These are phyloP conservation scores for Zasmidium angulare DNA, from an alignment of 2,329 filamentous ascomycete species.

Conservation along the genomic window DNA sequence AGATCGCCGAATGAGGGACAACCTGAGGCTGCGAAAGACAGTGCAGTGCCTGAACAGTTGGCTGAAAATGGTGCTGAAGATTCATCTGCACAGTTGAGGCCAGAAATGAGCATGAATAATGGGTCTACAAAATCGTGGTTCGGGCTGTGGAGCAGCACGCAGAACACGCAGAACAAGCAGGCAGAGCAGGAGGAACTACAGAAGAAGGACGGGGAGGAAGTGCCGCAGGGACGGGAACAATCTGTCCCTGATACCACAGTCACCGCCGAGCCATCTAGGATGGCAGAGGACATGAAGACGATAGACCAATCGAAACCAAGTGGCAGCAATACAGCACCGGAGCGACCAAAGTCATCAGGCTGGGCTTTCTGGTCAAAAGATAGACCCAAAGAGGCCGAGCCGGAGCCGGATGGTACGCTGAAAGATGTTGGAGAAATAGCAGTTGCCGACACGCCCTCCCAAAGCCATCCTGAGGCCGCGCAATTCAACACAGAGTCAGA, in stretches of 20 bases:
- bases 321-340: constrained; percentile 6
- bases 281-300: constrained; percentile 5
- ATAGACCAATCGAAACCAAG: constrained; percentile 4
- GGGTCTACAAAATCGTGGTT: constrained; percentile 46
- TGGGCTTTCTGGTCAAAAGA: constrained; percentile 82
- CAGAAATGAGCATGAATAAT: constrained; percentile 25
- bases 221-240: constrained; percentile 12
- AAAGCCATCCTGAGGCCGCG: constrained; percentile 51
- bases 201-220: constrained; percentile 18
- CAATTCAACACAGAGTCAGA: constrained; percentile 49
- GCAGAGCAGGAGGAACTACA: constrained; percentile 26
- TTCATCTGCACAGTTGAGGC: constrained; percentile 13
- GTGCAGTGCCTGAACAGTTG: not conserved
- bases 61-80: constrained; percentile 7
- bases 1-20: constrained; percentile 27
- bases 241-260: constrained; percentile 22
- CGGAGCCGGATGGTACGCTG: constrained; percentile 57
- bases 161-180: constrained; percentile 48
- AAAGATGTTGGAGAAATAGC: constrained; percentile 55
- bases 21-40: constrained; percentile 8
- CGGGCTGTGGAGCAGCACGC: constrained; percentile 49
- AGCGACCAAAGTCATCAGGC: constrained; percentile 54
- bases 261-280: constrained; percentile 10
- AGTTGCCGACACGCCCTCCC: constrained; percentile 52
- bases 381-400: constrained; percentile 44